Evolutionary conservation across 2,329 filamentous ascomycete species (phyloP), one percentile per base, ranked within the genome.

Genomic region (Diplocarpon rosae): DNA sequence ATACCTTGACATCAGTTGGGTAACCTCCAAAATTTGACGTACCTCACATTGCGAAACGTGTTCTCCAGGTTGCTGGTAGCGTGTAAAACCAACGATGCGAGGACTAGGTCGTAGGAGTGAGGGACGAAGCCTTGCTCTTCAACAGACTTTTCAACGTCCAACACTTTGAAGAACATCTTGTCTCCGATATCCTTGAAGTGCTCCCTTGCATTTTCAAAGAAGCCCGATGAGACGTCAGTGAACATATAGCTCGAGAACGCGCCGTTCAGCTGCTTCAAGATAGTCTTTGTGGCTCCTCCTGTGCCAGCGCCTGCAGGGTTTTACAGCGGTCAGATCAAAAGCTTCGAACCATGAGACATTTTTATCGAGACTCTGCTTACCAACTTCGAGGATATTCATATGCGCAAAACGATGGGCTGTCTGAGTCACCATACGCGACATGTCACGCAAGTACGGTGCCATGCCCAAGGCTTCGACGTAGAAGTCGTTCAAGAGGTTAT

Each of bases 211-310:
- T 54, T 50, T n/a, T 63, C 60, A 39, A 71, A 69, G 56, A 68
- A 68, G 5, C 59, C 63, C 2, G 60, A 43, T 0, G 64, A 65
- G 11, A 70, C 62, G 46, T 72, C 69, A 0, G 71, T 72, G 52
- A 59, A 73, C 0, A 64, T 68, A 52, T 72, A 39, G 14, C 30
- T 36, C 73, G 2, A 47, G 38, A 64, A 67, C 2, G 41, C 3
- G 12, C 49, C 7, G 1, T 54, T 59, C 9, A 69, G 46, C 2
- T 38, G 34, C 1, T 52, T 39, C 2, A 72, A 51, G 5, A 71
- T 53, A 1, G 39, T 42, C 1, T 56, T 52, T 0, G 47, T 47
- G 27, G 48, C 13, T 6, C 28, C 40, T 3, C 47, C 47, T 3
- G 47, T 50, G 11, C 46, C 46, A 15, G 37, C 46, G 7, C 51